phyloP scores from a whole-genome alignment of 2,329 filamentous ascomycete genomes.

The Aspergillus melleus region DNA sequence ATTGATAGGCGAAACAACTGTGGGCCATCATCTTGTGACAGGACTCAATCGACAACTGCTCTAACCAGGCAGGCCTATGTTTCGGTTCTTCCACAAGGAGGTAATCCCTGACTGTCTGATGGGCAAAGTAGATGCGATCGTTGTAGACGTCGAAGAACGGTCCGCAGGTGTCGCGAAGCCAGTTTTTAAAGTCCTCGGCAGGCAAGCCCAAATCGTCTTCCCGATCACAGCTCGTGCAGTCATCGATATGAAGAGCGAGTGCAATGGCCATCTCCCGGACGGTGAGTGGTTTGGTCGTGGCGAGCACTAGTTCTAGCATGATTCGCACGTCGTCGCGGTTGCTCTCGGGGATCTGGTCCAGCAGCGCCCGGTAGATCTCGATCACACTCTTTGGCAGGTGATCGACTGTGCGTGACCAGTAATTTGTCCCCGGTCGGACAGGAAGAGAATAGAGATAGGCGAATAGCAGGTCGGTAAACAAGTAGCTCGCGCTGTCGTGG shows the following conservation, averaged over 20 bases:
- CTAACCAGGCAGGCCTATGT: background rate
- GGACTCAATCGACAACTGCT: background rate
- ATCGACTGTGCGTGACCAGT: slow-evolving; percentile 1
- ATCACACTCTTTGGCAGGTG: background rate
- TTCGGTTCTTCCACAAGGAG: background rate
- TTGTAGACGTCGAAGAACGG: background rate
- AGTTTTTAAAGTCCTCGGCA: background rate
- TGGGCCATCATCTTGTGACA: slow-evolving; percentile 1
- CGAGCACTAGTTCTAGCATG: slow-evolving; percentile 1
- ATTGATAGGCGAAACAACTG: background rate
- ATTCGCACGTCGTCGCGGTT: slow-evolving; percentile 1
- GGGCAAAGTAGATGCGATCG: background rate
- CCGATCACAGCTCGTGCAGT: background rate
- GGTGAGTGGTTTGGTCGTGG: background rate
- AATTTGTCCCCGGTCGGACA: slow-evolving; percentile 1
- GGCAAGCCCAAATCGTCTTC: background rate
- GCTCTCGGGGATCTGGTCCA: slow-evolving; percentile 2
- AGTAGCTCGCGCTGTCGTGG: background rate
- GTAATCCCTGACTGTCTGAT: slow-evolving; percentile 1
- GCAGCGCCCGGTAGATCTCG: slow-evolving; percentile 1
- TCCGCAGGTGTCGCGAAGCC: slow-evolving; percentile 1
- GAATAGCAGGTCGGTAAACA: background rate
- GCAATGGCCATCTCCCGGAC: background rate
- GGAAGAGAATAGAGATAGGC: background rate
- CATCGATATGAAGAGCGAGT: slow-evolving; percentile 1